phyloP scores from a whole-genome alignment of 495 filamentous ascomycete species.

The Aspergillus sclerotiicarbonarius region DNA sequence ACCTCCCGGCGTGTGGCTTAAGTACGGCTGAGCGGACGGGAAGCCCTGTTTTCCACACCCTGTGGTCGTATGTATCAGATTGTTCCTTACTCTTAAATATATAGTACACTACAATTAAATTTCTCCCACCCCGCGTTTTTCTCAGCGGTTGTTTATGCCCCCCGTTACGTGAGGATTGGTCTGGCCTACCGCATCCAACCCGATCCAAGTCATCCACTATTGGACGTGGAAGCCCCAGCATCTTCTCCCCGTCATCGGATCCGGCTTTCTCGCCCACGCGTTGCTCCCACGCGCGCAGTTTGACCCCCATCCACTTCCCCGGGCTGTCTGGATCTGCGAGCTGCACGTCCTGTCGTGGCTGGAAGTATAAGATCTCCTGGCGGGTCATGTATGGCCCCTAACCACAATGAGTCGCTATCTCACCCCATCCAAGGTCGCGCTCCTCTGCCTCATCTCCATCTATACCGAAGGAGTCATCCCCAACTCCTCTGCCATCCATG shows the following conservation, averaged over 20 bases:
- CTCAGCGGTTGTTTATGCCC: neutral
- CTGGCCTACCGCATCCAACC: neutral
- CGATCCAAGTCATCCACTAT: no score
- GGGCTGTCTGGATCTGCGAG: neutral
- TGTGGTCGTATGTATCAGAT: neutral
- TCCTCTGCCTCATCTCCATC: constrained; percentile 75
- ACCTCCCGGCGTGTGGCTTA: neutral
- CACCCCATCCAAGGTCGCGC: constrained; percentile 79
- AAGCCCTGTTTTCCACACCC: neutral
- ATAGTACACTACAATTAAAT: neutral
- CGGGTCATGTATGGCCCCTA: neutral
- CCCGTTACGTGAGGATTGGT: neutral
- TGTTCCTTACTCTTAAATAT: neutral
- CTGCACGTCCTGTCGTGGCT: neutral
- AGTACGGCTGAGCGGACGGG: neutral
- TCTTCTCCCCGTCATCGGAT: no score
- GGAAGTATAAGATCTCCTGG: neutral
- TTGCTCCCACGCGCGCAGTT: neutral
- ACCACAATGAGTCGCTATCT: constrained; percentile 71
- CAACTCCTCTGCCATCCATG: constrained; percentile 70
- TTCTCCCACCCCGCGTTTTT: neutral
- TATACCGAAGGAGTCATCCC: constrained; percentile 75
- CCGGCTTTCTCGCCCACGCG: neutral
- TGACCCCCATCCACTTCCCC: neutral
- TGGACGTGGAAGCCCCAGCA: no score